Evolutionary conservation across 345 rosid species (phyloP).

Genomic region (Clausena lansium): DNA sequence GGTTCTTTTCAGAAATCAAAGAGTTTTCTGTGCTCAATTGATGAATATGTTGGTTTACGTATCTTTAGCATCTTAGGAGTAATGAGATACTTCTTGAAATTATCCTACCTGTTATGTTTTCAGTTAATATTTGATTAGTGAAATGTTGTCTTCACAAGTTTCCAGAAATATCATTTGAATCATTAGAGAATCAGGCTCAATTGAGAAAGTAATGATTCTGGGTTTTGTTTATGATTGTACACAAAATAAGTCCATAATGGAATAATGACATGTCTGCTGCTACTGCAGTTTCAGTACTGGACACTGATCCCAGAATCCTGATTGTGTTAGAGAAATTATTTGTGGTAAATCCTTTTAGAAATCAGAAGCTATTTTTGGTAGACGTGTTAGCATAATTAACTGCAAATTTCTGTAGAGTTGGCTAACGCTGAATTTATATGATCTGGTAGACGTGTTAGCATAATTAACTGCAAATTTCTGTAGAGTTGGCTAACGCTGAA

Average conservation of each 20-base stretch:
- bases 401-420: background rate
- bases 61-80: slow-evolving; percentile 4
- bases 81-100: slow-evolving; percentile 4
- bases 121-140: slow-evolving; percentile 2
- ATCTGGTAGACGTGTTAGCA: background rate
- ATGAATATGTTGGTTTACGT: slow-evolving; percentile 10
- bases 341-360: background rate
- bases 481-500: background rate
- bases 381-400: background rate
- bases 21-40: slow-evolving; percentile 19
- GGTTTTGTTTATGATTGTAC: slow-evolving; percentile 3
- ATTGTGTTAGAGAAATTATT: background rate
- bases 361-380: background rate
- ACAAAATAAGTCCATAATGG: background rate
- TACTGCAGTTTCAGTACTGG: background rate
- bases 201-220: background rate
- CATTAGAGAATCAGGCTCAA: slow-evolving; percentile 1
- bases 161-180: slow-evolving; percentile 4
- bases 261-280: background rate
- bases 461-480: background rate
- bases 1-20: slow-evolving; percentile 11
- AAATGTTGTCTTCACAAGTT: slow-evolving; percentile 5
- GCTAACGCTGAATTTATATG: background rate
- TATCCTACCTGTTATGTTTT: slow-evolving; percentile 7
- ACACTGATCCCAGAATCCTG: background rate